These are phyloP conservation scores for Vigna angularis DNA, from an alignment of 306 rosid species.

Conservation along the genomic window DNA sequence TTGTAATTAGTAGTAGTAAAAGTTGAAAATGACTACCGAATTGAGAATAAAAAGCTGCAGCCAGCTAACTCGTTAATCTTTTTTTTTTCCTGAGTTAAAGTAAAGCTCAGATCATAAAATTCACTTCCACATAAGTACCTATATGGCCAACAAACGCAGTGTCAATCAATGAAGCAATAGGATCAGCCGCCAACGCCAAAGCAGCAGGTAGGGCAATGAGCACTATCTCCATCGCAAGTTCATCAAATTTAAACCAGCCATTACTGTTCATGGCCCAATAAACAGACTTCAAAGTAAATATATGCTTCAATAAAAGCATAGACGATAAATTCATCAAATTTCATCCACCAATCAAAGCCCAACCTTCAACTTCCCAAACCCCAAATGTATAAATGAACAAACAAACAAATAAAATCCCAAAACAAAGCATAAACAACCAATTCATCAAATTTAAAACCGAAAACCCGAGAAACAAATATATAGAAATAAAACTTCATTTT, in stretches of 20 bases:
- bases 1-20: background rate
- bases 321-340: conserved; percentile 38
- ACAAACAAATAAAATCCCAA: background rate
- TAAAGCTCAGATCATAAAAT: conserved; percentile 34
- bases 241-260: conserved; percentile 59
- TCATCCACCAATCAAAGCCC: conserved; percentile 20
- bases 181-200: conserved; percentile 88
- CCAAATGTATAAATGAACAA: background rate
- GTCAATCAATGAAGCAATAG: conserved; percentile 84
- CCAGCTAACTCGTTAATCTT: conserved; percentile 14
- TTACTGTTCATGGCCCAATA: conserved; percentile 41
- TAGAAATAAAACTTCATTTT: background rate
- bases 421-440: background rate
- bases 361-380: conserved; percentile 5
- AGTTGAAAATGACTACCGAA: background rate
- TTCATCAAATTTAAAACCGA: background rate
- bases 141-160: conserved; percentile 93
- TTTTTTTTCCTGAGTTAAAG: background rate
- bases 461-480: background rate
- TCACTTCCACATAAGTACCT: conserved; percentile 58
- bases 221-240: conserved; percentile 72
- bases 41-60: conserved; percentile 21
- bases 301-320: background rate
- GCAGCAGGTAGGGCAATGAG: conserved; percentile 97
- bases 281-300: conserved; percentile 23